These are phyloP conservation scores for Fagus crenata DNA, from an alignment of 306 rosid genomes.

Conservation along the genomic window DNA sequence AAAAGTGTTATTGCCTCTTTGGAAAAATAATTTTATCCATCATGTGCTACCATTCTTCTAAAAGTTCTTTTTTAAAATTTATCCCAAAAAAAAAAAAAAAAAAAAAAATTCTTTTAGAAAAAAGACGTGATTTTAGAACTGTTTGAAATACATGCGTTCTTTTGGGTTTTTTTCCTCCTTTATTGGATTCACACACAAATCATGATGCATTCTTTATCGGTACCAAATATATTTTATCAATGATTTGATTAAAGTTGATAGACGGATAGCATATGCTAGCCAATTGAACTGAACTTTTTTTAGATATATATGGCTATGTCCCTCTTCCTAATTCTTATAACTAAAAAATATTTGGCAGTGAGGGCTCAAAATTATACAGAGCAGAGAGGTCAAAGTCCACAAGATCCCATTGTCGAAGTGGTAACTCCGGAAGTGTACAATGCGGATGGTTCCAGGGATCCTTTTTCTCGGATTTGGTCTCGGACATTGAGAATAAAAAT, in stretches of 20 bases:
- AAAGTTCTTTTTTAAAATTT: not conserved
- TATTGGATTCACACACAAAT: no score
- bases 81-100: no score
- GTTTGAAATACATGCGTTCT: not conserved
- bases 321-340: conserved; percentile 38
- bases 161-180: not conserved
- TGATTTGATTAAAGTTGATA: not conserved
- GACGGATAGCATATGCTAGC: not conserved
- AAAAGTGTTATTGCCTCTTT: not conserved
- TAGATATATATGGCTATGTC: conserved; percentile 23
- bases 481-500: conserved; percentile 78
- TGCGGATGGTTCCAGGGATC: conserved; percentile 67
- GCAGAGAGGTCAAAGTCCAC: conserved; percentile 61
- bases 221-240: not conserved
- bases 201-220: not conserved
- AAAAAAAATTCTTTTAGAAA: no score
- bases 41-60: not conserved
- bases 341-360: conserved; percentile 68
- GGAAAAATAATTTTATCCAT: not conserved
- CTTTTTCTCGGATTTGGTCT: conserved; percentile 85
- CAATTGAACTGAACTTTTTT: not conserved
- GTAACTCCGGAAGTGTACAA: conserved; percentile 89
- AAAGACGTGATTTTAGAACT: not conserved
- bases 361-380: conserved; percentile 59
- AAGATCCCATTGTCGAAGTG: conserved; percentile 82